These are phyloP conservation scores for Starmerella cellae DNA, from an alignment of 805 yeast species.

Conservation along the genomic window DNA sequence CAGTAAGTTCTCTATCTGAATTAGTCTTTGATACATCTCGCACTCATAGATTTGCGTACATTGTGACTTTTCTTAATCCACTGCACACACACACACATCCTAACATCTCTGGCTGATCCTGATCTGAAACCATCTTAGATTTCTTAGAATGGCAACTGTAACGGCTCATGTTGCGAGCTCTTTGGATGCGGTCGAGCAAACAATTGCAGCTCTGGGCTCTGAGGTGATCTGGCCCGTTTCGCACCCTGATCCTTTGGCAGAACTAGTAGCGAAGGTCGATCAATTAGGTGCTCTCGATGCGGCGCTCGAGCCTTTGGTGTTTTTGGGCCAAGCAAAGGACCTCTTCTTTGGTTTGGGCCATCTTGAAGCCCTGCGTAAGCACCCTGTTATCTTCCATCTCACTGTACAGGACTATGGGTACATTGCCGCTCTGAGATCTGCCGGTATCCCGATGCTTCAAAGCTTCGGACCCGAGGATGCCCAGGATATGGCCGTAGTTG, in stretches of 20 bases:
- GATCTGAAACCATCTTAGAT: no score
- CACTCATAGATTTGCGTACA: no score
- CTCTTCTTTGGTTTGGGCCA: conserved; percentile 20
- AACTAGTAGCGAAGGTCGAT: conserved; percentile 12
- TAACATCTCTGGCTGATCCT: no score
- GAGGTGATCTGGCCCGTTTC: conserved; percentile 4
- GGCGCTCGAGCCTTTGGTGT: conserved; percentile 8
- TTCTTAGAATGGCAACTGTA: conserved; percentile 1
- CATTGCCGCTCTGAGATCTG: conserved; percentile 60
- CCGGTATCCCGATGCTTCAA: conserved; percentile 49
- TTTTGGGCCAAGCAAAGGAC: conserved; percentile 13
- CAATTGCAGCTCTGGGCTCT: conserved; percentile 13
- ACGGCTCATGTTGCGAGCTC: conserved; percentile 8
- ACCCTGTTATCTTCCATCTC: conserved; percentile 20
- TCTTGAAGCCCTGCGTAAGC: conserved; percentile 7
- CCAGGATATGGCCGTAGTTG: conserved; percentile 40
- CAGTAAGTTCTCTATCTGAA: no score
- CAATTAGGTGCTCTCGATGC: neutral
- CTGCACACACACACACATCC: no score
- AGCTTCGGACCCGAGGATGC: conserved; percentile 50
- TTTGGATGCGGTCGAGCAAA: conserved; percentile 15
- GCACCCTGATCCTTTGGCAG: conserved; percentile 17
- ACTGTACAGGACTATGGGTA: conserved; percentile 46
- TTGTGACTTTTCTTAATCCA: no score
- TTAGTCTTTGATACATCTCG: no score